Evolutionary conservation across 2,329 filamentous ascomycete genomes (phyloP).

Genomic region (Arthrobotrys sinensis): DNA sequence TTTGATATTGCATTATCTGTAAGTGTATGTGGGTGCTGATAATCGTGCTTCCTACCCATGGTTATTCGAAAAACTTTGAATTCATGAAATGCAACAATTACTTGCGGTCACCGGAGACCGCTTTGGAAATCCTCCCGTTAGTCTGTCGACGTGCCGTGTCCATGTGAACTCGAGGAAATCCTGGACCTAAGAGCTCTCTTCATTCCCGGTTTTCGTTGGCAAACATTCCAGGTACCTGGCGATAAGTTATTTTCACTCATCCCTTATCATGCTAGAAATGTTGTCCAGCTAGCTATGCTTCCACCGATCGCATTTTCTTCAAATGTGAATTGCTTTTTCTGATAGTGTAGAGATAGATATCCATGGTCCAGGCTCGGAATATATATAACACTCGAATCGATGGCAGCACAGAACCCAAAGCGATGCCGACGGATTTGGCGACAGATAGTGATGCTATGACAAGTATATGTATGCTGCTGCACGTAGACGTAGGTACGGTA

Average conservation of each 20-base stretch:
- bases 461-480: conserved; percentile 11
- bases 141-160: conserved; percentile 5
- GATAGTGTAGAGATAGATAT: background rate
- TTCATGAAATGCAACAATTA: no score
- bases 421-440: background rate
- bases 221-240: conserved; percentile 5
- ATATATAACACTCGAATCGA: background rate
- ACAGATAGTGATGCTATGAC: background rate
- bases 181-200: background rate
- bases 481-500: conserved; percentile 27
- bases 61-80: no score
- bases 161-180: background rate
- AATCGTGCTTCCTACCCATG: no score
- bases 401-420: background rate
- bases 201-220: background rate
- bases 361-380: background rate
- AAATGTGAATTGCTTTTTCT: background rate
- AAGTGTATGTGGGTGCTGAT: no score
- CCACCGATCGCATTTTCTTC: no score
- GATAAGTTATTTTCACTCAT: conserved; percentile 1
- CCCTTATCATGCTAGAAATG: background rate
- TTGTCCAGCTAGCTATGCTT: background rate
- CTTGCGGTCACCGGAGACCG: no score
- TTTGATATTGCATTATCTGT: no score
- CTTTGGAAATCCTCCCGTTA: background rate